phyloP scores from a whole-genome alignment of 169 alveolate species.

The Plasmodium reichenowi region DNA sequence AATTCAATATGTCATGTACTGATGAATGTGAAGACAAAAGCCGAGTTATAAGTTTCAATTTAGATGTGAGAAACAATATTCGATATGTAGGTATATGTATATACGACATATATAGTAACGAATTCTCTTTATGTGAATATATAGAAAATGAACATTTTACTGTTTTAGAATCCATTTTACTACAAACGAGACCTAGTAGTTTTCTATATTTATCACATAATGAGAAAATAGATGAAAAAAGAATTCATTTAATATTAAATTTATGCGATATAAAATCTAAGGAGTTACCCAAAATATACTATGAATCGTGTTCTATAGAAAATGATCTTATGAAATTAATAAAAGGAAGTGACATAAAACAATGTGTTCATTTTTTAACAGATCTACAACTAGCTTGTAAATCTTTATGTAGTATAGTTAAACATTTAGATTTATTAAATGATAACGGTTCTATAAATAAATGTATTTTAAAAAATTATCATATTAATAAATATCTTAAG shows the following conservation, averaged over 20 bases:
- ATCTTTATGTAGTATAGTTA: slow-evolving; percentile 75
- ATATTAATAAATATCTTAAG: slow-evolving; percentile 79
- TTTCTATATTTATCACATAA: slow-evolving; percentile 26
- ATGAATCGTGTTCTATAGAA: slow-evolving; percentile 68
- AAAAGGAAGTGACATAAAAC: slow-evolving; percentile 75
- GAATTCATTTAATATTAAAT: slow-evolving; percentile 51
- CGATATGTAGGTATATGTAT: slow-evolving; percentile 67
- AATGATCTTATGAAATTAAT: slow-evolving; percentile 77
- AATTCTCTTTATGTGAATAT: slow-evolving; percentile 68
- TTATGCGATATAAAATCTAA: slow-evolving; percentile 49
- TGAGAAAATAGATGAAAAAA: slow-evolving; percentile 49
- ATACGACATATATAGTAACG: slow-evolving; percentile 29
- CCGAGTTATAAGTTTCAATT: slow-evolving; percentile 40
- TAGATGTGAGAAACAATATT: slow-evolving; percentile 19
- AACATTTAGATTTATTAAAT: slow-evolving; percentile 76
- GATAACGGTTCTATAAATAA: slow-evolving; percentile 77
- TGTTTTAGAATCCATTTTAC: slow-evolving; percentile 47
- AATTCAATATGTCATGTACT: no score
- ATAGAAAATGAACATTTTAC: slow-evolving; percentile 77
- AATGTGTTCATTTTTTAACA: slow-evolving; percentile 73
- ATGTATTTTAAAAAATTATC: slow-evolving; percentile 76
- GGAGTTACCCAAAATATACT: slow-evolving; percentile 33
- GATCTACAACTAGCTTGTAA: slow-evolving; percentile 75
- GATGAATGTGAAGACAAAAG: not conserved
- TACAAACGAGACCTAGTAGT: slow-evolving; percentile 39